These are phyloP conservation scores for Syncephalastrum racemosum DNA, from an alignment of 371 early-diverging fungal species.

Conservation along the genomic window DNA sequence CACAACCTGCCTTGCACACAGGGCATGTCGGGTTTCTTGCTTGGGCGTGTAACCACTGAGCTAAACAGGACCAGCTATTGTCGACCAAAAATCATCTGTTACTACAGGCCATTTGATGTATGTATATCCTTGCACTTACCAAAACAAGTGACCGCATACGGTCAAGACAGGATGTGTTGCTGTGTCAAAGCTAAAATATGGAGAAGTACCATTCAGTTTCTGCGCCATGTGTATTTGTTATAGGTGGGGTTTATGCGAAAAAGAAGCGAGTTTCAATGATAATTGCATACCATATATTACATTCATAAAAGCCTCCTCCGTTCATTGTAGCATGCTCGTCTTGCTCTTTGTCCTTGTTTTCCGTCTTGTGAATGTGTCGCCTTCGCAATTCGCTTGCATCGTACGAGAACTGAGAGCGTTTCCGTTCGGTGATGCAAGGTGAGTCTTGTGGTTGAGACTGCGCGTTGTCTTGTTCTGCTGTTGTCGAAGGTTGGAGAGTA, in stretches of 20 bases:
- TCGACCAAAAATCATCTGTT: conserved; percentile 2
- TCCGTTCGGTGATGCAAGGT: too few relatives aligned
- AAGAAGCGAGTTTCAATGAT: neutral
- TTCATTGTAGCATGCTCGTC: neutral
- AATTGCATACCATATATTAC: conserved; percentile 37
- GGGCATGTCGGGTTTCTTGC: conserved; percentile 48
- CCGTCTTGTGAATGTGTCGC: conserved; percentile 7
- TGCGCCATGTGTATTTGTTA: neutral
- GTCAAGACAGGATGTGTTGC: conserved; percentile 73
- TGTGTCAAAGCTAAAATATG: conserved; percentile 60
- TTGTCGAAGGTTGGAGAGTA: too few relatives aligned
- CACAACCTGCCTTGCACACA: conserved; percentile 80
- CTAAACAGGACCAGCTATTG: conserved; percentile 35
- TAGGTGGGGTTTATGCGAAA: too few relatives aligned
- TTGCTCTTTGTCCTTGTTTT: conserved; percentile 2
- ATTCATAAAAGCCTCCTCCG: conserved; percentile 35
- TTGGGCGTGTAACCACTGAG: conserved; percentile 35
- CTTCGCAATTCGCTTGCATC: conserved; percentile 14
- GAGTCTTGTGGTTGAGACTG: too few relatives aligned
- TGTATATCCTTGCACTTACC: conserved; percentile 31
- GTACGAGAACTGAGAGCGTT: too few relatives aligned
- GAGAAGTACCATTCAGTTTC: neutral
- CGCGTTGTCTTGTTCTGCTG: too few relatives aligned
- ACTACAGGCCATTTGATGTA: neutral
- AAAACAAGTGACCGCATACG: conserved; percentile 74